phyloP scores from a whole-genome alignment of 192 early-diverging fungal species.

The Podila epicladia region DNA sequence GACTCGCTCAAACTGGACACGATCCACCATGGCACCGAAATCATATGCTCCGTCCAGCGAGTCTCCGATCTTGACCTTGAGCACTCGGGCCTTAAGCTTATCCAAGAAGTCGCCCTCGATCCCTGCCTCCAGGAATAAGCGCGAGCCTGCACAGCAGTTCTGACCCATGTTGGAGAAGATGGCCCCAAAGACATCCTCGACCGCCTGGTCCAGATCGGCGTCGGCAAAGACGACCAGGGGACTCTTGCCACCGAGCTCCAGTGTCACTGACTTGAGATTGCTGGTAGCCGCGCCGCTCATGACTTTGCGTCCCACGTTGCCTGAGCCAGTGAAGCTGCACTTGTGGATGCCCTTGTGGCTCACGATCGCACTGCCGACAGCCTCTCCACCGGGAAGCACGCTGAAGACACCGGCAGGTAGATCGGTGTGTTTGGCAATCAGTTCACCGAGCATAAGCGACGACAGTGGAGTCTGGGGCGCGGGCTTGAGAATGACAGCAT shows the following conservation, averaged over 20 bases:
- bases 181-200: conserved; percentile 71
- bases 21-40: conserved; percentile 79
- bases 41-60: conserved; percentile 67
- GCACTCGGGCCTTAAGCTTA: conserved; percentile 61
- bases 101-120: conserved; percentile 78
- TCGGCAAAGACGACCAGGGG: conserved; percentile 85
- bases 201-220: conserved; percentile 78
- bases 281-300: conserved; percentile 66
- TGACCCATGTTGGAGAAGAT: conserved; percentile 89
- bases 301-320: conserved; percentile 70
- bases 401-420: conserved; percentile 86
- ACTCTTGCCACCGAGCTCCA: conserved; percentile 94
- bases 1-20: conserved; percentile 68
- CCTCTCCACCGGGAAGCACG: conserved; percentile 82
- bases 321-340: conserved; percentile 83
- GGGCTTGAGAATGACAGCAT: conserved; percentile 81
- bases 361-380: conserved; percentile 76
- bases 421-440: conserved; percentile 74
- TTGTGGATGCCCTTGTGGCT: conserved; percentile 72
- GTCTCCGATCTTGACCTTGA: conserved; percentile 73
- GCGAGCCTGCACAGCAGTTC: conserved; percentile 80
- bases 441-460: conserved; percentile 68
- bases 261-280: conserved; percentile 77
- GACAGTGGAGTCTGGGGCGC: conserved; percentile 75
- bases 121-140: conserved; percentile 78